Conservation (phyloP, 208 protist species). For the Acanthamoeba polyphaga region DNA sequence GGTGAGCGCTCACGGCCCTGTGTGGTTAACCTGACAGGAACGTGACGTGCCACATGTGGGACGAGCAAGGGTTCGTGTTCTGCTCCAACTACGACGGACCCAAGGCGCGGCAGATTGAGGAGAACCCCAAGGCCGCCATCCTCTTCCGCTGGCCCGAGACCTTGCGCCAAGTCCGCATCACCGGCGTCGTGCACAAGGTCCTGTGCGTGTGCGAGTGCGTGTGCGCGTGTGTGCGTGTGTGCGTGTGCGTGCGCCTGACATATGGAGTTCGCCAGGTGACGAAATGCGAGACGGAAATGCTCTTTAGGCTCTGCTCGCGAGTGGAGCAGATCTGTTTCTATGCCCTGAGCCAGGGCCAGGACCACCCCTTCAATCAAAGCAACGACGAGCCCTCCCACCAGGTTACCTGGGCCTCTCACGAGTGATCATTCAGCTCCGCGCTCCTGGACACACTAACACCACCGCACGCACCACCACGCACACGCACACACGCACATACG, state of each 20-base stretch:
- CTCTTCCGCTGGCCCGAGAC: constrained; percentile 16
- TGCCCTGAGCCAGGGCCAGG: constrained; percentile 3
- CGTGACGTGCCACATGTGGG: constrained; percentile 28
- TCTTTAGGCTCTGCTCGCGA: not conserved
- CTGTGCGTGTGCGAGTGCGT: not conserved
- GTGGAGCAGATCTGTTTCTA: constrained; percentile 50
- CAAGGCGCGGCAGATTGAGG: constrained; percentile 37
- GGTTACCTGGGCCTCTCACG: not conserved
- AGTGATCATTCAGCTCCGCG: too few relatives aligned
- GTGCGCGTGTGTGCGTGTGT: not conserved
- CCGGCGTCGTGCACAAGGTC: constrained; percentile 13
- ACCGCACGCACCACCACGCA: too few relatives aligned
- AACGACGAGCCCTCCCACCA: not conserved
- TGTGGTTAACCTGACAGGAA: not conserved
- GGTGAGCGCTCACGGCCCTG: not conserved
- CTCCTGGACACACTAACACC: too few relatives aligned
- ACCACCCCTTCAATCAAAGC: constrained; percentile 25
- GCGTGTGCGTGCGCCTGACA: not conserved
- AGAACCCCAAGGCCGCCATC: constrained; percentile 21
- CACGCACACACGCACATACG: too few relatives aligned
- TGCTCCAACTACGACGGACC: constrained; percentile 58
- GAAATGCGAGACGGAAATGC: not conserved
- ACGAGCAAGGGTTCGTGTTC: constrained; percentile 45
- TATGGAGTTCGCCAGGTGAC: not conserved
- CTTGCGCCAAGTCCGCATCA: constrained; percentile 56